Evolutionary conservation across 2,329 filamentous ascomycete species (phyloP).

Genomic region (Chaetomiaceae sp.): DNA sequence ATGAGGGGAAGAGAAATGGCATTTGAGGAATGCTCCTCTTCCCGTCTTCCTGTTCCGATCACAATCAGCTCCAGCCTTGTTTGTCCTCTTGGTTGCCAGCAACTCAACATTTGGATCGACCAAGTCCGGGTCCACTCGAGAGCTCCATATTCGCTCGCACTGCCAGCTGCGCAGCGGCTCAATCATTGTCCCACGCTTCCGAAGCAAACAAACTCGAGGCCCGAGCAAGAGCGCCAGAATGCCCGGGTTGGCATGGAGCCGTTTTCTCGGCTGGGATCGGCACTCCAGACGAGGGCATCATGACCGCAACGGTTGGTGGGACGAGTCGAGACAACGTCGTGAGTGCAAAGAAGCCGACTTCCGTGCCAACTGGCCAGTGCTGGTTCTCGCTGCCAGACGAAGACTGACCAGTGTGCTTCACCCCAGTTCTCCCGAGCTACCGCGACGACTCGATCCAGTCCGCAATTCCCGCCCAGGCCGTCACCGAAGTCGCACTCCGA

Average conservation of each 20-base stretch:
- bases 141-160: neutral
- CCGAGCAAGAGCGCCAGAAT: constrained; percentile 21
- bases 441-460: constrained; percentile 56
- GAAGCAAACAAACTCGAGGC: too few species aligned
- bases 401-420: constrained; percentile 6
- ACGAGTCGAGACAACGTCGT: constrained; percentile 31
- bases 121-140: neutral
- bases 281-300: constrained; percentile 26
- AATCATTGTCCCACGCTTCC: too few species aligned
- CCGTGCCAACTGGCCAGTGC: neutral
- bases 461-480: constrained; percentile 69
- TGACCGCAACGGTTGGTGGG: constrained; percentile 28
- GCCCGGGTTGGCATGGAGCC: constrained; percentile 30
- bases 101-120: neutral
- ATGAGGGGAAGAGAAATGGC: neutral
- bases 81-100: neutral
- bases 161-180: too few species aligned
- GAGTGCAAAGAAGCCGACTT: constrained; percentile 16
- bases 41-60: too few species aligned
- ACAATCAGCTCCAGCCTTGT: too few species aligned
- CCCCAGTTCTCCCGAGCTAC: constrained; percentile 61
- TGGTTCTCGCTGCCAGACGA: neutral
- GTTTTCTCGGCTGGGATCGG: constrained; percentile 32
- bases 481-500: constrained; percentile 84
- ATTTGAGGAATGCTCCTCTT: too few species aligned